Evolutionary conservation across 306 rosid species (phyloP).

Genomic region (Acacia acuminata): DNA sequence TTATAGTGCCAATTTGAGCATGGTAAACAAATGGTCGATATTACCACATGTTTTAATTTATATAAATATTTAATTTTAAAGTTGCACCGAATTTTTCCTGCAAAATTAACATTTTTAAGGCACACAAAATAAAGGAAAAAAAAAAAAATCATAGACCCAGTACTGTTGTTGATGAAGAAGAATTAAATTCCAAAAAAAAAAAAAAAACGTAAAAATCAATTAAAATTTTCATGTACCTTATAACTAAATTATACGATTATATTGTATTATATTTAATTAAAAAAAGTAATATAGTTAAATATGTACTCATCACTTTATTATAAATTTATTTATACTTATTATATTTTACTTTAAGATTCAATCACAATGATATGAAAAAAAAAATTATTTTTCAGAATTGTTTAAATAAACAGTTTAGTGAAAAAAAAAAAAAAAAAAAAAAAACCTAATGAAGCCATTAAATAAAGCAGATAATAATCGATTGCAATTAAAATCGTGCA

Average conservation of each 20-base stretch:
- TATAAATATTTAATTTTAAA: not conserved
- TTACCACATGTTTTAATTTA: not conserved
- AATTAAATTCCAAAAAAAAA: too few species aligned
- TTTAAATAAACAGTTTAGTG: not conserved
- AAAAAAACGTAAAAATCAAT: too few species aligned
- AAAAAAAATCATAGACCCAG: not conserved
- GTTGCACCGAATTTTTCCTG: not conserved
- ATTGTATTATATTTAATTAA: too few species aligned
- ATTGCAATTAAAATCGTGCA: conserved; percentile 6
- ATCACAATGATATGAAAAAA: not conserved
- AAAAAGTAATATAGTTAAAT: not conserved
- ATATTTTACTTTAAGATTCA: not conserved
- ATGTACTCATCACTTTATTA: not conserved
- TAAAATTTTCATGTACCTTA: not conserved
- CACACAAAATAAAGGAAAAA: not conserved
- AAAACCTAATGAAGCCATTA: not conserved
- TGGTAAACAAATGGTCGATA: not conserved
- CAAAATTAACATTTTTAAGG: not conserved
- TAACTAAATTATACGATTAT: too few species aligned
- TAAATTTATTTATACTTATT: not conserved
- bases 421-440: too few species aligned
- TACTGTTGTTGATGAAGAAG: too few species aligned
- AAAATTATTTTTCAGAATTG: not conserved
- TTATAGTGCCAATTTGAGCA: not conserved
- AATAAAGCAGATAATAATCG: not conserved